phyloP scores from a whole-genome alignment of 139 green algal species.

The Asterochloris erici region DNA sequence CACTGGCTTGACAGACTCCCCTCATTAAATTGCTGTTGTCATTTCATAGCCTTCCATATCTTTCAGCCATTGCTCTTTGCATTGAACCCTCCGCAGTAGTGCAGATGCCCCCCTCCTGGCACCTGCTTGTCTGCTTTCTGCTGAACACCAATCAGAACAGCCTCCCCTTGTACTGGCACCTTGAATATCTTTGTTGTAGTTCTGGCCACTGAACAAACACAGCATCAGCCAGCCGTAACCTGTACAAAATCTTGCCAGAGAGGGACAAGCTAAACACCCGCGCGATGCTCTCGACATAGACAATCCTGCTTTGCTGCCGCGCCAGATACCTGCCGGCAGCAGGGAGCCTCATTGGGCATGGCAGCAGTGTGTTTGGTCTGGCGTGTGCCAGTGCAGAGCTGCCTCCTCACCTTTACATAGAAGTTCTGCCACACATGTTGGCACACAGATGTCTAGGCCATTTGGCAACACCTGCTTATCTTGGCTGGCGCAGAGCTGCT shows the following conservation, averaged over 20 bases:
- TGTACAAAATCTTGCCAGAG: slow-evolving; percentile 82
- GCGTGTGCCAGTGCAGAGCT: background rate
- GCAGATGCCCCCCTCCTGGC: too few species aligned
- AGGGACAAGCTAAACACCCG: slow-evolving; percentile 70
- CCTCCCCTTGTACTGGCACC: slow-evolving; percentile 56
- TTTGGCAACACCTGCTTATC: slow-evolving; percentile 69
- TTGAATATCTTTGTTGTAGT: slow-evolving; percentile 47
- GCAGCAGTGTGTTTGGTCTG: background rate
- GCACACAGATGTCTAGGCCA: slow-evolving; percentile 85
- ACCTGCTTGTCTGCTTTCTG: background rate
- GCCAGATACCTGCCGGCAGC: background rate
- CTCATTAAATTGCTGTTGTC: too few species aligned
- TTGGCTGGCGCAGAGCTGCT: too few species aligned
- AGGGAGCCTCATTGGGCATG: background rate
- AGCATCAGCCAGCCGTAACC: slow-evolving; percentile 52
- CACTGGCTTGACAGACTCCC: too few species aligned
- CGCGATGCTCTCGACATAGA: slow-evolving; percentile 90
- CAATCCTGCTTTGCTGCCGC: slow-evolving; percentile 34
- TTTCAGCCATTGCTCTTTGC: too few species aligned
- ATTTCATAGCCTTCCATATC: too few species aligned
- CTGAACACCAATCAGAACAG: slow-evolving; percentile 47
- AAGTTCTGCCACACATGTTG: slow-evolving; percentile 57
- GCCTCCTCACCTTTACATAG: background rate
- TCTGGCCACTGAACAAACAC: slow-evolving; percentile 78
- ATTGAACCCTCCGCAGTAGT: too few species aligned